These are phyloP conservation scores for Tolypocladium amazonense DNA, from an alignment of 2,329 filamentous ascomycete species.

Conservation along the genomic window DNA sequence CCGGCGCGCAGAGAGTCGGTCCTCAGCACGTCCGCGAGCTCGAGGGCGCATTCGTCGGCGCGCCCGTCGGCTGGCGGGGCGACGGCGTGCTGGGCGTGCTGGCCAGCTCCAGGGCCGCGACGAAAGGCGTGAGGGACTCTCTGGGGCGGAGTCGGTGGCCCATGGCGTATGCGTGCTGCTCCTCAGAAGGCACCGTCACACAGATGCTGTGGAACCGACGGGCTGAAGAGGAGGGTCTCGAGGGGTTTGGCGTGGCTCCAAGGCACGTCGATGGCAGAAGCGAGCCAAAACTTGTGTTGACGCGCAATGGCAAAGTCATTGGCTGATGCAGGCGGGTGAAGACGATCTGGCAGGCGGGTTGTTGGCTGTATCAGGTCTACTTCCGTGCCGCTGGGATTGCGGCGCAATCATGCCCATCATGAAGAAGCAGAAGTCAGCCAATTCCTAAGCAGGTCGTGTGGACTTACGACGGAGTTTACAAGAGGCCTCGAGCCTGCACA, in stretches of 20 bases:
- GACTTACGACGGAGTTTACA: background rate
- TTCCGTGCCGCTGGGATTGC: too few species aligned
- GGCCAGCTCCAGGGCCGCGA: slow-evolving; percentile 58
- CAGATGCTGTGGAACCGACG: slow-evolving; percentile 66
- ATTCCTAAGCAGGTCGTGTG: background rate
- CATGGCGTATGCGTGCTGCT: slow-evolving; percentile 60
- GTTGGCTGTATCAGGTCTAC: too few species aligned
- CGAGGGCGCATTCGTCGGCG: slow-evolving; percentile 65
- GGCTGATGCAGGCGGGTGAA: background rate
- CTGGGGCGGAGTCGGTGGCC: slow-evolving; percentile 57
- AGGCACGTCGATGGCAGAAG: slow-evolving; percentile 24
- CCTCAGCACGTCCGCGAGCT: slow-evolving; percentile 62
- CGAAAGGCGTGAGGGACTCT: slow-evolving; percentile 67
- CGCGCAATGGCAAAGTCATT: slow-evolving; percentile 36
- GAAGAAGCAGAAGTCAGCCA: background rate
- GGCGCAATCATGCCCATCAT: too few species aligned
- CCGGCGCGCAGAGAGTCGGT: slow-evolving; percentile 35
- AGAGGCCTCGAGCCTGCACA: too few species aligned
- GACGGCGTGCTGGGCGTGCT: slow-evolving; percentile 59
- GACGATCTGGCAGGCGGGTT: too few species aligned
- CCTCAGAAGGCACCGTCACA: slow-evolving; percentile 42
- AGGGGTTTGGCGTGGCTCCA: slow-evolving; percentile 43
- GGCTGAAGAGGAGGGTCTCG: slow-evolving; percentile 51
- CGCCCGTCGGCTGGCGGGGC: slow-evolving; percentile 62
- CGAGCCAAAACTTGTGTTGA: slow-evolving; percentile 35